Conservation (phyloP, 1,284 basidiomycete species). For the Cryptococcus deneoformans region DNA sequence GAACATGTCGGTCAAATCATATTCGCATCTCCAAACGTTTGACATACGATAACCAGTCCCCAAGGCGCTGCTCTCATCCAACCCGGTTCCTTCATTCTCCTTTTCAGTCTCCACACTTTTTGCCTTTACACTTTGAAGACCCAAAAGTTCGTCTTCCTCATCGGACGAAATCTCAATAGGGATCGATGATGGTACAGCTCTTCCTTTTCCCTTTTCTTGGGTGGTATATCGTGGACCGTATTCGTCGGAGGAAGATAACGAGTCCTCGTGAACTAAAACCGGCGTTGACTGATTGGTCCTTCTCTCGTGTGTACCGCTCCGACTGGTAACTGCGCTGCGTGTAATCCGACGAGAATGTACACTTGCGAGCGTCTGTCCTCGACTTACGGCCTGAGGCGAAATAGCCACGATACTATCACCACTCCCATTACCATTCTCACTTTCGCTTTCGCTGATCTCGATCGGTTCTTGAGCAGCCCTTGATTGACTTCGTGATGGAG, state of each 20-base stretch:
- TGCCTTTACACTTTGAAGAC: background rate
- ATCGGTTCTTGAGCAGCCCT: background rate
- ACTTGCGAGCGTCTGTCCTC: background rate
- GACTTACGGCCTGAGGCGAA: background rate
- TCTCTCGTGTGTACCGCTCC: background rate
- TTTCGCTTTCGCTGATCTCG: background rate
- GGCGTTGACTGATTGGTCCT: background rate
- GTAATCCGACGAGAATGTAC: background rate
- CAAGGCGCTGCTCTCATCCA: conserved; percentile 12
- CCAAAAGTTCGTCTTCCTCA: background rate
- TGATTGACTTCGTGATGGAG: too few species aligned
- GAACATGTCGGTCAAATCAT: background rate
- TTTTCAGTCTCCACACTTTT: conserved; percentile 9
- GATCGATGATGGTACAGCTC: conserved; percentile 10
- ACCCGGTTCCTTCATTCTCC: conserved; percentile 3
- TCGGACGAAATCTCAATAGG: conserved; percentile 13
- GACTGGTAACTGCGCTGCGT: background rate
- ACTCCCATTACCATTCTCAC: background rate
- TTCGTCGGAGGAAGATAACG: background rate
- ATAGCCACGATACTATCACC: background rate
- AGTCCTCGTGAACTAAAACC: background rate
- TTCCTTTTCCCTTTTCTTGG: conserved; percentile 30
- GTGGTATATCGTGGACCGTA: conserved; percentile 22
- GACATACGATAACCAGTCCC: conserved; percentile 24
- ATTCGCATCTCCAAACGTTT: background rate